A percentile compares a stretch with the other conserved stretches of the same genome.
Conservation (phyloP, 2,329 filamentous ascomycete species). For the Ceratocystis colombiana region DNA sequence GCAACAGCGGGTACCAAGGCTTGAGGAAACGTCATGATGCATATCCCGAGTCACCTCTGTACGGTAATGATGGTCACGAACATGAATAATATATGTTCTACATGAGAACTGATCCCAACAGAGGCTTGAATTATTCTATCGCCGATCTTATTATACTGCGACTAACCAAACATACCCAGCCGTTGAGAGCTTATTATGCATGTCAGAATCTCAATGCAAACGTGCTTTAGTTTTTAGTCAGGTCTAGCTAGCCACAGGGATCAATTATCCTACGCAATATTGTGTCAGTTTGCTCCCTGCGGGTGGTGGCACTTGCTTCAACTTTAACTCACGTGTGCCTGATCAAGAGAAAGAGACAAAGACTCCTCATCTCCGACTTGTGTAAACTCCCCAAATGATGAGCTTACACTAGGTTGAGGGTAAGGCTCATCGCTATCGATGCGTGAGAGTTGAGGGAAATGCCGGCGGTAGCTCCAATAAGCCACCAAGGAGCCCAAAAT, state of each 20-base stretch:
- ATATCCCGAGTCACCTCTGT: slow-evolving; percentile 20
- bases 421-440: slow-evolving; percentile 49
- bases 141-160: background rate
- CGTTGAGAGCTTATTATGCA: background rate
- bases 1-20: background rate
- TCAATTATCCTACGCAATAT: background rate
- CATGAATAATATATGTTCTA: slow-evolving; percentile 6
- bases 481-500: slow-evolving; percentile 50
- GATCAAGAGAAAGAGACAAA: slow-evolving; percentile 31
- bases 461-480: slow-evolving; percentile 56
- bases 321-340: slow-evolving; percentile 33
- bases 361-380: slow-evolving; percentile 48
- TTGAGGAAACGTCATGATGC: background rate
- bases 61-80: slow-evolving; percentile 19
- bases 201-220: background rate
- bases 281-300: background rate
- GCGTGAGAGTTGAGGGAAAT: slow-evolving; percentile 49
- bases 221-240: background rate
- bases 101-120: background rate
- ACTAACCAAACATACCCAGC: too few relatives aligned
- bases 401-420: slow-evolving; percentile 37
- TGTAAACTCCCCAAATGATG: slow-evolving; percentile 32
- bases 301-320: slow-evolving; percentile 30
- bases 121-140: background rate
- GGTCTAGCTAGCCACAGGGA: too few relatives aligned